Conservation (phyloP, 164 flowering plant genomes). For the Nymphaea thermarum region DNA sequence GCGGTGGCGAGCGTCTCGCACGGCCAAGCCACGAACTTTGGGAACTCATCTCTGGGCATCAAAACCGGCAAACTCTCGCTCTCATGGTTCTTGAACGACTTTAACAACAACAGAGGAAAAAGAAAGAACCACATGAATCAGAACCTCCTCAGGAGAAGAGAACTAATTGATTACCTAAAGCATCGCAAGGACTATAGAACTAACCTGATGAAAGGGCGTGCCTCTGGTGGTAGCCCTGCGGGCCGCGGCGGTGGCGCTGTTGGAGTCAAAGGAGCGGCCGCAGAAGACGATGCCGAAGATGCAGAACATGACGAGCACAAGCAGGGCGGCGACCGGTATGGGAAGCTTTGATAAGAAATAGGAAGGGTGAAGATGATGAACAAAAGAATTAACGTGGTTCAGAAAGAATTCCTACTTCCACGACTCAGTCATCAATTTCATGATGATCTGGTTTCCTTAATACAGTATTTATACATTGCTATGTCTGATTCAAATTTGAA, state of each 20-base stretch:
- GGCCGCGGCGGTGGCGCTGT: background rate
- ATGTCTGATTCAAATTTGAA: too few species aligned
- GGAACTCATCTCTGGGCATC: background rate
- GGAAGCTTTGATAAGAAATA: too few species aligned
- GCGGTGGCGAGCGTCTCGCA: background rate
- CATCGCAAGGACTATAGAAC: too few species aligned
- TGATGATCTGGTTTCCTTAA: too few species aligned
- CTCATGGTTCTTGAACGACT: background rate
- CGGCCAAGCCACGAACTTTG: background rate
- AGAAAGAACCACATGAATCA: too few species aligned
- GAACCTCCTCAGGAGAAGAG: background rate
- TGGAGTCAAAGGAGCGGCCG: background rate
- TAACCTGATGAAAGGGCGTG: background rate
- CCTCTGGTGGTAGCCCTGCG: background rate
- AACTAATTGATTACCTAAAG: background rate
- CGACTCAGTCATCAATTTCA: too few species aligned
- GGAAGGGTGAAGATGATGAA: too few species aligned
- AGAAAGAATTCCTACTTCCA: too few species aligned
- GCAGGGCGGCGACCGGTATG: background rate
- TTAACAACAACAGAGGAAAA: background rate
- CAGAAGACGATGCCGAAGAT: background rate
- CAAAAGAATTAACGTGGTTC: too few species aligned
- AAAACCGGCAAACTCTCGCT: background rate
- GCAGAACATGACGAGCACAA: background rate
- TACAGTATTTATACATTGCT: too few species aligned